These are phyloP conservation scores for Pezicula rhizophila DNA, from an alignment of 2,329 filamentous ascomycete species.

Conservation along the genomic window DNA sequence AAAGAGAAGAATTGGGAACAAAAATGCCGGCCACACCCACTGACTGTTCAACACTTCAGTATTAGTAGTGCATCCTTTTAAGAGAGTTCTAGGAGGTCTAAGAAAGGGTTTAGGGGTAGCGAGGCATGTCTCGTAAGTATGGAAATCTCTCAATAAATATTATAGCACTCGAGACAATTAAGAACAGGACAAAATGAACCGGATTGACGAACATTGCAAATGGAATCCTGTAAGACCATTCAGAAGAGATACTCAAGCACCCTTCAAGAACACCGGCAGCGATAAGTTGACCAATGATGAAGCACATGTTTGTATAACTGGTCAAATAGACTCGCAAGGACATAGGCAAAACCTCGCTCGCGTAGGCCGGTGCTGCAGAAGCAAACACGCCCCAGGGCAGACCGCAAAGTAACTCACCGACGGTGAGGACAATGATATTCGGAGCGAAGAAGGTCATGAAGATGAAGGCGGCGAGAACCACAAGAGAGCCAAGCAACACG, in stretches of 20 bases:
- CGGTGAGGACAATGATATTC: slow-evolving; percentile 38
- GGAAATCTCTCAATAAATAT: too few relatives aligned
- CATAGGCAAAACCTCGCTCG: slow-evolving; percentile 36
- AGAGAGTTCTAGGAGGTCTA: too few relatives aligned
- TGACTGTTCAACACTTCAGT: background rate
- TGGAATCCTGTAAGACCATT: slow-evolving; percentile 10
- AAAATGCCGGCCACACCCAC: slow-evolving; percentile 42
- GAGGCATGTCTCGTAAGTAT: too few relatives aligned
- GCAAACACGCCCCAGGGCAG: slow-evolving; percentile 46
- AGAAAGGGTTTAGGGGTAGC: too few relatives aligned
- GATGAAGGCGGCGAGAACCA: slow-evolving; percentile 37
- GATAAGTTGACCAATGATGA: slow-evolving; percentile 41
- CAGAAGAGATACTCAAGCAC: slow-evolving; percentile 31
- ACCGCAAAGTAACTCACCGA: slow-evolving; percentile 40
- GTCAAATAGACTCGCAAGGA: slow-evolving; percentile 36
- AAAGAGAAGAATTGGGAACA: slow-evolving; percentile 36
- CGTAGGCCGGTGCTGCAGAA: slow-evolving; percentile 36
- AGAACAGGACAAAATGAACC: too few relatives aligned
- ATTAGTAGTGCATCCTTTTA: too few relatives aligned
- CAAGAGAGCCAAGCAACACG: slow-evolving; percentile 37
- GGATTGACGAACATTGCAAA: slow-evolving; percentile 4
- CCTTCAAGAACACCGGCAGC: slow-evolving; percentile 39
- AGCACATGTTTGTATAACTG: slow-evolving; percentile 40
- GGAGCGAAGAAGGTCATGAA: slow-evolving; percentile 43
- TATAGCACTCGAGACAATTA: too few relatives aligned